Percentiles rank a stretch among this genome's conserved stretches.
Conservation (phyloP, 225 moss, liverwort and hornwort genomes). For the Pleurozium schreberi region DNA sequence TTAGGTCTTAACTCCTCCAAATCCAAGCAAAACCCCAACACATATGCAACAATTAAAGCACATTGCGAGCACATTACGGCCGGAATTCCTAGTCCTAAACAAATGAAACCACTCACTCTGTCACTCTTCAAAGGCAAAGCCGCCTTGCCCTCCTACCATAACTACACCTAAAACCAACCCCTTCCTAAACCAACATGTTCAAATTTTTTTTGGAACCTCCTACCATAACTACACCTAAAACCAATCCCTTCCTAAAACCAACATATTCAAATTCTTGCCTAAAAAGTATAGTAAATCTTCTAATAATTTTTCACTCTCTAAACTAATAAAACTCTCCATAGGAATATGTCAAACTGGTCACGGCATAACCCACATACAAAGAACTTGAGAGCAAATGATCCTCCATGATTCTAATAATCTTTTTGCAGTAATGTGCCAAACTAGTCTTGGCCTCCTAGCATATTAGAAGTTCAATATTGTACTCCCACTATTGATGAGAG, state of each 20-base stretch:
- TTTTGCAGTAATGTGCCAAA: no score
- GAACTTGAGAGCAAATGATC: no score
- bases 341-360: no score
- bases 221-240: not conserved
- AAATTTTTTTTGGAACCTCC: not conserved
- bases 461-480: no score
- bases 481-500: not conserved
- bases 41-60: no score
- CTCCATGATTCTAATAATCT: no score
- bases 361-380: no score
- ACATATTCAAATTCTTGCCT: not conserved
- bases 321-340: no score
- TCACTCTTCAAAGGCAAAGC: conserved; percentile 59
- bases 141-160: conserved; percentile 37
- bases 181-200: not conserved
- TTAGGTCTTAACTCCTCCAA: not conserved
- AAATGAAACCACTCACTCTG: conserved; percentile 15
- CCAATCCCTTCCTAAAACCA: not conserved
- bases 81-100: not conserved
- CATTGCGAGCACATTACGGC: not conserved
- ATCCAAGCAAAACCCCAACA: not conserved
- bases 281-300: no score
- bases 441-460: no score
- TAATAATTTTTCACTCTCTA: no score
- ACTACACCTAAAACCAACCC: not conserved